Evolutionary conservation across 257 asterid species (phyloP), one percentile per base, ranked within the genome.

Genomic region (Coffea canephora): DNA sequence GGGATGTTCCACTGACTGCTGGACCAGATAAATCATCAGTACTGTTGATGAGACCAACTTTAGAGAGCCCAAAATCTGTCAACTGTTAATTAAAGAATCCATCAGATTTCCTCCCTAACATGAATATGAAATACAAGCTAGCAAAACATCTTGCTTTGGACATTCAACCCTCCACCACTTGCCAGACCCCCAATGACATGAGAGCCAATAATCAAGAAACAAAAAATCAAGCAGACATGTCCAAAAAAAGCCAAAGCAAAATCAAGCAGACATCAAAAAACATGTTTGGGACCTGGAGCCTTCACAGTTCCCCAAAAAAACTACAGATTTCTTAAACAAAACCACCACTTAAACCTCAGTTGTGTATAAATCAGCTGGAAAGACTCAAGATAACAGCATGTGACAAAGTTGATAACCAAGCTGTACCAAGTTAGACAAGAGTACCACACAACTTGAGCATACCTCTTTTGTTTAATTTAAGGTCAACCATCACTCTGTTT

Each of bases 31-130:
- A 85, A 89, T 96, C 99, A 84, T 93, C 98, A 41, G 99, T 96
- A 84, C 98, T 95, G 90, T 93, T 85, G 88, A 93, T 96, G 69
- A 96, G 97, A 88, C 99, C 99, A 77, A 96, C 98, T 92, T 92
- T 96, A 73, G 99, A 96, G 81, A 96, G 97, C 89, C 99, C 99
- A 87, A 96, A 96, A 82, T 94, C 99, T 80, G 99, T 96, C 85
- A 96, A 89, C 99, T 96, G 97, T 83, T 84, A 75, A 86, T 65
- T 65, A 73, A 62, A 78, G 21, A n/a, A 50, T 9, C 21, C 39
- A 45, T 81, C 48, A 76, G 71, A 57, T 57, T 69, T 76, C 16
- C 48, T 23, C 59, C 52, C 52, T 34, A 77, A 27, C 23, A 19
- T 7, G 46, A 46, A 34, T 2, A 78, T 18, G 3, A 21, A 27